phyloP scores from a whole-genome alignment of 176 grass and related monocot species.

The Tillandsia leiboldiana region DNA sequence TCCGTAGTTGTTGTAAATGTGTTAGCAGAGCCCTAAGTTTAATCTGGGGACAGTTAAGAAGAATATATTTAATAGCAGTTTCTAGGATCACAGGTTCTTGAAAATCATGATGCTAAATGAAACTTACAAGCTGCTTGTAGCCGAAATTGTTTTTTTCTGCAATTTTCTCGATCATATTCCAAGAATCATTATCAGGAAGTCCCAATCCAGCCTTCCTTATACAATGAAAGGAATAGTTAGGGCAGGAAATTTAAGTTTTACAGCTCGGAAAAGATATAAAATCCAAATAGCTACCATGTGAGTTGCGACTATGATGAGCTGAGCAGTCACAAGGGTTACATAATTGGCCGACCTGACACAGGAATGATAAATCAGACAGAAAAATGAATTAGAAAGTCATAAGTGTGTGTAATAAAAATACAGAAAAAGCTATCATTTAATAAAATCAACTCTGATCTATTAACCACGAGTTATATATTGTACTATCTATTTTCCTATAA shows the following conservation, averaged over 20 bases:
- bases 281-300: constrained; percentile 70
- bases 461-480: too few relatives aligned
- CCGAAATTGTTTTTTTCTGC: constrained; percentile 95
- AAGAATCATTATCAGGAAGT: constrained; percentile 83
- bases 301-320: constrained; percentile 86
- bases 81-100: constrained; percentile 11
- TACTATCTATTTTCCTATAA: too few relatives aligned
- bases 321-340: constrained; percentile 79
- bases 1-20: constrained; percentile 88
- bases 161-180: constrained; percentile 99
- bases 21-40: constrained; percentile 87
- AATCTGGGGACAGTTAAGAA: constrained; percentile 47
- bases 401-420: too few relatives aligned
- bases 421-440: constrained; percentile 9
- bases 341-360: constrained; percentile 70
- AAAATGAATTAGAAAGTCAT: background rate
- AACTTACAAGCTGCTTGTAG: constrained; percentile 95
- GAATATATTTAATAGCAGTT: constrained; percentile 14
- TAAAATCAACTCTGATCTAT: background rate
- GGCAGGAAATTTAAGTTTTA: constrained; percentile 5
- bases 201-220: constrained; percentile 83
- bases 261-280: constrained; percentile 15
- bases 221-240: constrained; percentile 30
- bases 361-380: constrained; percentile 14
- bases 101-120: constrained; percentile 13